Conservation (phyloP, 306 rosid species). For the Pyrus communis region DNA sequence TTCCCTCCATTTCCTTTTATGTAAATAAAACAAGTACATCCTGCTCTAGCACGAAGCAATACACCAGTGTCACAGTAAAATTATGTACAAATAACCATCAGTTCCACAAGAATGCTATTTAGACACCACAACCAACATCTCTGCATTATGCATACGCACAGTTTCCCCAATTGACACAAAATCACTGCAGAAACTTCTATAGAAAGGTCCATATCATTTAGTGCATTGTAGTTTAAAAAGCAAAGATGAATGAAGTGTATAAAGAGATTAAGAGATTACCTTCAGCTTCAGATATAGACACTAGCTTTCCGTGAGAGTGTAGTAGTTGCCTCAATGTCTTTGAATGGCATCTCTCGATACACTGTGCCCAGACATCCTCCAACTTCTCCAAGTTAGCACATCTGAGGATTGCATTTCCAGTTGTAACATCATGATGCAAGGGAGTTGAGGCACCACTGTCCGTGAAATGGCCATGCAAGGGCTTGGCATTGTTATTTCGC, state of each 20-base stretch:
- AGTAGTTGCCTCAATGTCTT: conserved; percentile 87
- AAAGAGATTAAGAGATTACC: conserved; percentile 41
- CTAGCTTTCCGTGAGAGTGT: conserved; percentile 74
- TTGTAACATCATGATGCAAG: conserved; percentile 44
- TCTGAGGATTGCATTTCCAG: conserved; percentile 49
- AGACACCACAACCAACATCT: too few relatives aligned
- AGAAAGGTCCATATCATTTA: background rate
- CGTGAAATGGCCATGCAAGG: conserved; percentile 31
- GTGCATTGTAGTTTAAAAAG: background rate
- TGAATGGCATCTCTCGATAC: conserved; percentile 85
- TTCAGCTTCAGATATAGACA: conserved; percentile 85
- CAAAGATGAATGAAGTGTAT: conserved; percentile 2
- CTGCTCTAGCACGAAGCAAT: too few relatives aligned
- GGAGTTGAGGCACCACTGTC: conserved; percentile 51
- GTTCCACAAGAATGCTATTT: too few relatives aligned
- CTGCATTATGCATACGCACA: too few relatives aligned
- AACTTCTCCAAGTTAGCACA: conserved; percentile 61
- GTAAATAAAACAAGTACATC: too few relatives aligned
- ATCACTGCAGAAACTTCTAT: background rate
- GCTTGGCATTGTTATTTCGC: conserved; percentile 45
- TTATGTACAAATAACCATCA: too few relatives aligned
- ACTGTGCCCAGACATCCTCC: conserved; percentile 62
- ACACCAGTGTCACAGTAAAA: too few relatives aligned
- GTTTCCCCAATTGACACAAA: background rate
- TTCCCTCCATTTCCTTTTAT: too few relatives aligned